A percentile compares a stretch with the other conserved stretches of the same genome.
These are phyloP conservation scores for Hypoxylon sp. DNA, from an alignment of 2,329 filamentous ascomycete genomes.

Conservation along the genomic window DNA sequence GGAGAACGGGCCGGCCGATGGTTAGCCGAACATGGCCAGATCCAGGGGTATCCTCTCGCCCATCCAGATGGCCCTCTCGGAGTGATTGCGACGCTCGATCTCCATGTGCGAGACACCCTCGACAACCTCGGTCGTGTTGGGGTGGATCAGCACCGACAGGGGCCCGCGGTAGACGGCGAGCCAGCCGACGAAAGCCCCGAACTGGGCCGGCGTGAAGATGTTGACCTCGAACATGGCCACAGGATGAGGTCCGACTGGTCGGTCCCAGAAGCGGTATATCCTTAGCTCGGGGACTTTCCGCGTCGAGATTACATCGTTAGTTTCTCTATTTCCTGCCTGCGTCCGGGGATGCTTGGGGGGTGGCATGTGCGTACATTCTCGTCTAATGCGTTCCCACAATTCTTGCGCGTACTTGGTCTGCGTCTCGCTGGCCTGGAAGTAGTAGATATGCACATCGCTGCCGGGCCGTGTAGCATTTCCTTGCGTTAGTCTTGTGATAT, in stretches of 20 bases:
- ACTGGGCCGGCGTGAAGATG: conserved; percentile 83
- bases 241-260: conserved; percentile 81
- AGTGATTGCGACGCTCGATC: conserved; percentile 63
- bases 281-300: conserved; percentile 79
- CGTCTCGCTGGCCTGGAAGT: conserved; percentile 68
- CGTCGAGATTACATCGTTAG: not conserved
- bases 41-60: conserved; percentile 71
- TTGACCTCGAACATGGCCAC: conserved; percentile 94
- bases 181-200: conserved; percentile 89
- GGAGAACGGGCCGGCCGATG: not conserved
- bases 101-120: conserved; percentile 45
- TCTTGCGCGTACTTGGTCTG: conserved; percentile 74
- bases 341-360: too few relatives aligned
- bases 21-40: conserved; percentile 41
- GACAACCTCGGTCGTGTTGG: conserved; percentile 67
- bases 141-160: conserved; percentile 80
- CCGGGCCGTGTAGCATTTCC: not conserved
- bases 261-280: conserved; percentile 80
- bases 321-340: not conserved
- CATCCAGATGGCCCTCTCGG: conserved; percentile 77
- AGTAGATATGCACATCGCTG: conserved; percentile 86
- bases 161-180: conserved; percentile 82
- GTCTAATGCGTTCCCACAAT: conserved; percentile 78
- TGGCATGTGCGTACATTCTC: conserved; percentile 83
- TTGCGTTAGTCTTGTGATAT: not conserved